phyloP scores from a whole-genome alignment of 1,284 basidiomycete genomes.

The Ganoderma sp. region DNA sequence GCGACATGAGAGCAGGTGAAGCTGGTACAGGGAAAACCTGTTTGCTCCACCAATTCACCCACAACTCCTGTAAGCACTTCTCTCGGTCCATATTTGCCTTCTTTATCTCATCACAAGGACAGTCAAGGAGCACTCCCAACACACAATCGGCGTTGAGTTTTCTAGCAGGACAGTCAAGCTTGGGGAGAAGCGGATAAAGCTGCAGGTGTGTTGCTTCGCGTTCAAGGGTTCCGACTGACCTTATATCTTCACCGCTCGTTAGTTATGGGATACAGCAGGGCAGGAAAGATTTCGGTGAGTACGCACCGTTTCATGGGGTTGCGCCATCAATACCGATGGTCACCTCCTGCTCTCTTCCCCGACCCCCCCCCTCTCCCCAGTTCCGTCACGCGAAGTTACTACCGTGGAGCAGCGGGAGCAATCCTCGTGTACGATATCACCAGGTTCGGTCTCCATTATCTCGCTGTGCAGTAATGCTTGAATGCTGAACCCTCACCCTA shows the following conservation, averaged over 20 bases:
- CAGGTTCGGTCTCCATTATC: conserved; percentile 58
- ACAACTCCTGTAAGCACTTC: conserved; percentile 77
- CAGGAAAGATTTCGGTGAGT: conserved; percentile 89
- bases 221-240: background rate
- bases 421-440: conserved; percentile 98
- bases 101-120: conserved; percentile 22
- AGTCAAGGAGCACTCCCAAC: conserved; percentile 97
- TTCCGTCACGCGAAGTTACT: conserved; percentile 97
- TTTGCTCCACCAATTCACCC: conserved; percentile 93
- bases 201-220: conserved; percentile 68
- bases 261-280: conserved; percentile 98
- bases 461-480: conserved; percentile 10
- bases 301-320: conserved; percentile 9
- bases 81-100: conserved; percentile 15
- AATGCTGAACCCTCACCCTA: conserved; percentile 23
- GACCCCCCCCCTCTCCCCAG: conserved; percentile 51
- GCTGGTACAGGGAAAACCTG: conserved; percentile 97
- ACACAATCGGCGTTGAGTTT: conserved; percentile 98
- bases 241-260: conserved; percentile 6
- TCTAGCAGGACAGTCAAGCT: conserved; percentile 88
- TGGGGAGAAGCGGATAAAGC: conserved; percentile 92
- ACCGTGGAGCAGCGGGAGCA: conserved; percentile 93
- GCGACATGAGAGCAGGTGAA: conserved; percentile 66
- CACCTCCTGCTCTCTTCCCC: conserved; percentile 73
- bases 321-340: conserved; percentile 16